These are phyloP conservation scores for Leccinum disarticulatum DNA, from an alignment of 768 basidiomycete genomes.

Conservation along the genomic window DNA sequence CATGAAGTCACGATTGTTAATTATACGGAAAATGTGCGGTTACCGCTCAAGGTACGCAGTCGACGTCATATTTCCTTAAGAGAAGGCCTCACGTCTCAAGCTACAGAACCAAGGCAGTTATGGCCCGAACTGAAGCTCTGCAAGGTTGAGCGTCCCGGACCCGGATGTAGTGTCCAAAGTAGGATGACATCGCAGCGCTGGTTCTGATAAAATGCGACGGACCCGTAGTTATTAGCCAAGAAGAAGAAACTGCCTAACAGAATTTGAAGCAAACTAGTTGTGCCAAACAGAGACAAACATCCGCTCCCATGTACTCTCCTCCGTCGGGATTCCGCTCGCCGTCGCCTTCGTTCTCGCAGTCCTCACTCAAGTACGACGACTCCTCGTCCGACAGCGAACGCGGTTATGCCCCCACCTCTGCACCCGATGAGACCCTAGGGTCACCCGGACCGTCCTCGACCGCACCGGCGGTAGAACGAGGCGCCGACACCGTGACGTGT, in stretches of 20 bases:
- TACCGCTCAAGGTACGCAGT: constrained; percentile 12
- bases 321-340: constrained; percentile 40
- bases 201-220: neutral
- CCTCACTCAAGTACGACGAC: constrained; percentile 28
- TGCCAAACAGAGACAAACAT: constrained; percentile 22
- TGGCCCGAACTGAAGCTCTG: no score
- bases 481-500: constrained; percentile 67
- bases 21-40: constrained; percentile 12
- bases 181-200: neutral
- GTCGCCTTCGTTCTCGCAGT: constrained; percentile 40
- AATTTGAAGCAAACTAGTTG: neutral
- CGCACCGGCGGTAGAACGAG: constrained; percentile 19
- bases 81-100: no score
- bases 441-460: constrained; percentile 26
- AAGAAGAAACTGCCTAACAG: no score
- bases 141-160: no score
- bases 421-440: constrained; percentile 15
- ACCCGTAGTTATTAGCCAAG: no score
- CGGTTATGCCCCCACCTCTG: constrained; percentile 11
- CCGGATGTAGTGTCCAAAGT: neutral
- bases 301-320: constrained; percentile 35
- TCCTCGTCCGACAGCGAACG: constrained; percentile 29
- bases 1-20: constrained; percentile 13
- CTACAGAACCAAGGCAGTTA: no score
- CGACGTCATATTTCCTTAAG: no score